Evolutionary conservation across 805 yeast genomes (phyloP).

Genomic region (Starmera amethionina): DNA sequence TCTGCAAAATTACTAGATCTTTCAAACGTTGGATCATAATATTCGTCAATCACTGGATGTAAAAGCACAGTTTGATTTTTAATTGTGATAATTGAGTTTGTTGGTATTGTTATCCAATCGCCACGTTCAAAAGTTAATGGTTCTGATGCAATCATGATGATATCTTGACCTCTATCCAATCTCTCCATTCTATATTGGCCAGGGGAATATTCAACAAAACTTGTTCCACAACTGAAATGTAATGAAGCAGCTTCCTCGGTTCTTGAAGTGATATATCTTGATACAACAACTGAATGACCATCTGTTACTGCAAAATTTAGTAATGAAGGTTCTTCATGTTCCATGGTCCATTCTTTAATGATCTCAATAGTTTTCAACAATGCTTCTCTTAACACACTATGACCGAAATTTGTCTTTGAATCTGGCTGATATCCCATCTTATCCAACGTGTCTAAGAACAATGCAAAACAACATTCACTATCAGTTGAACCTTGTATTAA

Average conservation of each 20-base stretch:
- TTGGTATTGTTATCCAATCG: constrained; percentile 96
- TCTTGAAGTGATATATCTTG: constrained; percentile 80
- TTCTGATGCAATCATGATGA: constrained; percentile 94
- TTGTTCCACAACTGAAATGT: constrained; percentile 89
- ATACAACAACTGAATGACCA: constrained; percentile 76
- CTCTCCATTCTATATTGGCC: constrained; percentile 94
- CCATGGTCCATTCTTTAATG: constrained; percentile 73
- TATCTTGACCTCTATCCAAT: constrained; percentile 83
- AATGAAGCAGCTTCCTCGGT: constrained; percentile 95
- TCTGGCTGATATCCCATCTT: constrained; percentile 70
- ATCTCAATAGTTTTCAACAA: constrained; percentile 62
- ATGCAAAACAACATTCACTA: constrained; percentile 90
- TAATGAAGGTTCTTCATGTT: constrained; percentile 69
- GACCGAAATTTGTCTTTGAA: constrained; percentile 38
- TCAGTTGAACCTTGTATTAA: constrained; percentile 90
- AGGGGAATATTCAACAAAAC: constrained; percentile 81
- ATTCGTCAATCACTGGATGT: constrained; percentile 89
- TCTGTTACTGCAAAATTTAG: constrained; percentile 93
- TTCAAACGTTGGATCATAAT: constrained; percentile 57
- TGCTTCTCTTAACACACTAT: constrained; percentile 54
- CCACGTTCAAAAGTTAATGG: constrained; percentile 94
- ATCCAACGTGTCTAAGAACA: constrained; percentile 67
- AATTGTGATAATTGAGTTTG: constrained; percentile 78
- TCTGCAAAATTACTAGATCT: constrained; percentile 80
- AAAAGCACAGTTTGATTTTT: constrained; percentile 77